These are phyloP conservation scores for Plasmodium vivax DNA, from an alignment of 169 alveolate species.

Conservation along the genomic window DNA sequence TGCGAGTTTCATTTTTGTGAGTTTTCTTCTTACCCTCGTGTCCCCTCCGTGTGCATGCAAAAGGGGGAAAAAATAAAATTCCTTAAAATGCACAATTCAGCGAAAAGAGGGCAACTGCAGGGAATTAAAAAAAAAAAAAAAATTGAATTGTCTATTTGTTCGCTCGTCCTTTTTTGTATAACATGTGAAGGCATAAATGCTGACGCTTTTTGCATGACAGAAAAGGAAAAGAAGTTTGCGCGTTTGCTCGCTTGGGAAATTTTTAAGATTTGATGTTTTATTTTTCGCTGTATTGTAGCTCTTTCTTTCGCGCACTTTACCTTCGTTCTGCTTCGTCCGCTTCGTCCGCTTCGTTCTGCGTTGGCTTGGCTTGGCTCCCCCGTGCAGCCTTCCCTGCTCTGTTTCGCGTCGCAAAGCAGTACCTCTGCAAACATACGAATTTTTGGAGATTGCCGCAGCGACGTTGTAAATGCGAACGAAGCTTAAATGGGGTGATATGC, in stretches of 20 bases:
- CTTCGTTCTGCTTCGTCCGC: background rate
- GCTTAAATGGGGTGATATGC: background rate
- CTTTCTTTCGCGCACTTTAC: background rate
- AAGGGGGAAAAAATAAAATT: slow-evolving; percentile 10
- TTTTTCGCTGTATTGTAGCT: background rate
- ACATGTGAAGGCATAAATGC: background rate
- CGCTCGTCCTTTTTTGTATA: background rate
- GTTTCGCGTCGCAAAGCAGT: background rate
- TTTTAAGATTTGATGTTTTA: background rate
- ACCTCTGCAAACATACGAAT: background rate
- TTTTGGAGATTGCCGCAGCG: background rate
- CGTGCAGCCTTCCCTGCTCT: background rate
- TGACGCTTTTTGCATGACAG: background rate
- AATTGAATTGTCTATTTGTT: background rate
- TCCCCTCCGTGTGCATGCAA: slow-evolving; percentile 6
- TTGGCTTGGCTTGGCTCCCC: background rate
- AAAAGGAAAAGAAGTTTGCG: background rate
- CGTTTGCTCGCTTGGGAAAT: background rate
- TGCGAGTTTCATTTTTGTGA: too few species aligned
- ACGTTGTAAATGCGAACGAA: background rate
- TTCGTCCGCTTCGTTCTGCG: background rate
- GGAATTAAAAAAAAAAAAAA: slow-evolving; percentile 22
- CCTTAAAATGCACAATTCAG: background rate
- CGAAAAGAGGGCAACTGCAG: background rate
- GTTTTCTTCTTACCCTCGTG: background rate